These are phyloP conservation scores for Termitomyces sp. DNA, from an alignment of 768 basidiomycete genomes.

Conservation along the genomic window DNA sequence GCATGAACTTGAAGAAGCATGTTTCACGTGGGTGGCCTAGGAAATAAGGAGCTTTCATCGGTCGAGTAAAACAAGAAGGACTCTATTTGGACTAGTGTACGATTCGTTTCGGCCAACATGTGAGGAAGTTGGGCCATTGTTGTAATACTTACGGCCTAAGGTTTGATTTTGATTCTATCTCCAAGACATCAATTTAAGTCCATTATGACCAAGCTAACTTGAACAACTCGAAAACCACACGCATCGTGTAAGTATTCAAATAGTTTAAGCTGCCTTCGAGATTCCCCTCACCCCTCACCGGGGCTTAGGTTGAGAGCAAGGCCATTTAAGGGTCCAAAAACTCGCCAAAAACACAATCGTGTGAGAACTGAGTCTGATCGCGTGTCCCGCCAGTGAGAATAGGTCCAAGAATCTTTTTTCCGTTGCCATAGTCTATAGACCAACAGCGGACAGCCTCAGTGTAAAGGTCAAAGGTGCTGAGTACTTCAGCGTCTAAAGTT, in stretches of 20 bases:
- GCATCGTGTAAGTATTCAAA: not conserved
- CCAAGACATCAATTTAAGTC: no score
- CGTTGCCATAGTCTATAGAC: not conserved
- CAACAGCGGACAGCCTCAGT: not conserved
- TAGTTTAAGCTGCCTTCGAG: not conserved
- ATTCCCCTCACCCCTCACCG: no score
- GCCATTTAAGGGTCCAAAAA: no score
- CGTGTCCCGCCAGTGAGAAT: not conserved
- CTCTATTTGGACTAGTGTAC: not conserved
- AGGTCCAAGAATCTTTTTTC: not conserved
- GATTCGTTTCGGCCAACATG: not conserved
- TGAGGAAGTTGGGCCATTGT: not conserved
- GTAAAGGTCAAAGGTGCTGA: not conserved
- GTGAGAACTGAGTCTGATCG: not conserved
- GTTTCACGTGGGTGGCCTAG: not conserved
- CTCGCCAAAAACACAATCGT: not conserved
- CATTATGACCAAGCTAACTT: not conserved
- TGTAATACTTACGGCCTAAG: no score
- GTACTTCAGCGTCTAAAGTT: not conserved
- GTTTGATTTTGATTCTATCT: no score
- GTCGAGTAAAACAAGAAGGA: not conserved
- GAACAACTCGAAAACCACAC: not conserved
- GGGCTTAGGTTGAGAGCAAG: no score
- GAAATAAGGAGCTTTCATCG: not conserved
- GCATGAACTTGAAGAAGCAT: not conserved